Percentiles rank a stretch among this genome's conserved stretches.
Conservation (phyloP, 164 flowering plant genomes). For the Vitis riparia region DNA sequence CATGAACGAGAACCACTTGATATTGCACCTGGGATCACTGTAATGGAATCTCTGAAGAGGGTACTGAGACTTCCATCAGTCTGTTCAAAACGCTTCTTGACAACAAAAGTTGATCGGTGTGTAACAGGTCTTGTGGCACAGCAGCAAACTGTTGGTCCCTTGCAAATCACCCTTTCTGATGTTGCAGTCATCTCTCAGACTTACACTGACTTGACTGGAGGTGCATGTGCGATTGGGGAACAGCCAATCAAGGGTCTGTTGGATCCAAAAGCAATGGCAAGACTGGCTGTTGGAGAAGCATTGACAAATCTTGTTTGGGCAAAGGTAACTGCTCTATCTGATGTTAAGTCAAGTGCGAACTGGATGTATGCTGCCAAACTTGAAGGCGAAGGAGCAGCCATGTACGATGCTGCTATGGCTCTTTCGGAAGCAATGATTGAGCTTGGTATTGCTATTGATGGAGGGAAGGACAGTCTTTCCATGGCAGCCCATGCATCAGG, state of each 20-base stretch:
- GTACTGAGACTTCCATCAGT: conserved; percentile 88
- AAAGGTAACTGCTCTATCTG: conserved; percentile 75
- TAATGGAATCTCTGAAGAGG: conserved; percentile 80
- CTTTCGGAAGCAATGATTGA: conserved; percentile 89
- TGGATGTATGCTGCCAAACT: conserved; percentile 99
- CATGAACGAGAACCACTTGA: conserved; percentile 65
- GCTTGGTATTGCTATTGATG: conserved; percentile 95
- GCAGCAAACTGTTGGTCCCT: conserved; percentile 94
- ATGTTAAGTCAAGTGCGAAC: conserved; percentile 96
- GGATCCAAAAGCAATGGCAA: conserved; percentile 91
- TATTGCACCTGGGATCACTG: conserved; percentile 79
- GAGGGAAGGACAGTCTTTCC: conserved; percentile 98
- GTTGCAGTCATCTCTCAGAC: conserved; percentile 94
- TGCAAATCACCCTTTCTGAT: conserved; percentile 92
- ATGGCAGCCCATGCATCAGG: conserved; percentile 85
- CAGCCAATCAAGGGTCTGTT: conserved; percentile 87
- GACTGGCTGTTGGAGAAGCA: conserved; percentile 92
- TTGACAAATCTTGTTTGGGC: conserved; percentile 99
- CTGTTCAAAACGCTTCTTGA: conserved; percentile 86
- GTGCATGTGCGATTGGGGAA: conserved; percentile 95
- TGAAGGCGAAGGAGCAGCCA: conserved; percentile 93
- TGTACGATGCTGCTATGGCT: conserved; percentile 93
- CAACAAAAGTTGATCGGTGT: conserved; percentile 94
- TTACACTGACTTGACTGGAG: conserved; percentile 71
- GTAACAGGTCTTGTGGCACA: conserved; percentile 98